These are phyloP conservation scores for Bondarzewia mesenterica DNA, from an alignment of 1,284 basidiomycete species.

Conservation along the genomic window DNA sequence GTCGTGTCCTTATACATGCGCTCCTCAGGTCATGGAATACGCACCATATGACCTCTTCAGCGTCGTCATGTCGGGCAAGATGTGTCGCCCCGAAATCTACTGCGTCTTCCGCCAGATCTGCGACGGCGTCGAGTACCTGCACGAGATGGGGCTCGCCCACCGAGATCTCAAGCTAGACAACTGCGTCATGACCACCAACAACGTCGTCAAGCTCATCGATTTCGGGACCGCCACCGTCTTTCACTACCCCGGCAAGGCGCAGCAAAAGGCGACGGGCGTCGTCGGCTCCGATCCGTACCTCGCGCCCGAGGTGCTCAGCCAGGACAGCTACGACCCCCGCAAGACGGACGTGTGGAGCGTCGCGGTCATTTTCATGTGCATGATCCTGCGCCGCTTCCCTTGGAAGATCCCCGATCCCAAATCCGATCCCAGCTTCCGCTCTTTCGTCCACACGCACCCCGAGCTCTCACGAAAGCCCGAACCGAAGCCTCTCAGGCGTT, in stretches of 20 bases:
- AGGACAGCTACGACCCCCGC: slow-evolving; percentile 86
- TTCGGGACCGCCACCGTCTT: slow-evolving; percentile 99
- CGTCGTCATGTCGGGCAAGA: slow-evolving; percentile 99
- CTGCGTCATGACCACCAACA: slow-evolving; percentile 93
- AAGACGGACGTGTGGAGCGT: slow-evolving; percentile 99
- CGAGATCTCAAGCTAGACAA: slow-evolving; percentile 99
- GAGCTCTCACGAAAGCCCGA: slow-evolving; percentile 49
- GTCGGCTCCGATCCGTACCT: slow-evolving; percentile 98
- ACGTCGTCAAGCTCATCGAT: slow-evolving; percentile 98
- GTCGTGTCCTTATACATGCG: background rate
- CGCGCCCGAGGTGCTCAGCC: slow-evolving; percentile 88
- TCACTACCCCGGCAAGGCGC: slow-evolving; percentile 90
- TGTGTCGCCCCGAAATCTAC: slow-evolving; percentile 97
- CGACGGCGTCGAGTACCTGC: slow-evolving; percentile 96
- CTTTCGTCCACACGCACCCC: slow-evolving; percentile 89
- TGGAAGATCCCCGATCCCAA: slow-evolving; percentile 98
- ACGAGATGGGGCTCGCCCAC: slow-evolving; percentile 95
- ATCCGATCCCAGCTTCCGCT: slow-evolving; percentile 84
- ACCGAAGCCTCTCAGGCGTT: slow-evolving; percentile 15
- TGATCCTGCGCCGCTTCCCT: slow-evolving; percentile 95
- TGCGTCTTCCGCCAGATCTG: slow-evolving; percentile 99
- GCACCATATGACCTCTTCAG: slow-evolving; percentile 98
- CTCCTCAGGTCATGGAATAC: slow-evolving; percentile 91
- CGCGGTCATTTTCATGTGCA: slow-evolving; percentile 99
- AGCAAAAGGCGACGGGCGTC: slow-evolving; percentile 79